phyloP scores from a whole-genome alignment of 2,329 filamentous ascomycete genomes.

The Aspergillus sp. region DNA sequence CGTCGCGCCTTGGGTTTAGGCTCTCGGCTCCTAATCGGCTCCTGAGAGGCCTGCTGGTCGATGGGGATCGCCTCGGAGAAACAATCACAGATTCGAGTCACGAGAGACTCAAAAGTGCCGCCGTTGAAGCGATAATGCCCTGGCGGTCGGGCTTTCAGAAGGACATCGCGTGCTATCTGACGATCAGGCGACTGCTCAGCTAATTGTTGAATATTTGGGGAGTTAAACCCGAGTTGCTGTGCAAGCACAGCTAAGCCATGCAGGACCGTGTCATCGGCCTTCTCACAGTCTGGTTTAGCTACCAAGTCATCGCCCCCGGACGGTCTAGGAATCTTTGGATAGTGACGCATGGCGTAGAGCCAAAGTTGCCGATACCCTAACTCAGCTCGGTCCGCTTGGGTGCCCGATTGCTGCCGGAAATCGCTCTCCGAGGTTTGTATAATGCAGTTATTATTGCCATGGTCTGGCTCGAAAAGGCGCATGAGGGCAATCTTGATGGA shows the following conservation, averaged over 20 bases:
- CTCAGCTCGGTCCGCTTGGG: constrained; percentile 11
- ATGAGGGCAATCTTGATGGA: neutral
- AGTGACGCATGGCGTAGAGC: constrained; percentile 33
- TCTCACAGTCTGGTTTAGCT: constrained; percentile 13
- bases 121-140: constrained; percentile 18
- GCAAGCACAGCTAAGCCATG: constrained; percentile 22
- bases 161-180: constrained; percentile 20
- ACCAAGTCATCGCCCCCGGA: neutral
- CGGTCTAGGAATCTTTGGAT: constrained; percentile 21
- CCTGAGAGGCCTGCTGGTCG: constrained; percentile 9
- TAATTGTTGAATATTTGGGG: constrained; percentile 18
- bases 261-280: constrained; percentile 19
- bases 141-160: constrained; percentile 23
- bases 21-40: neutral
- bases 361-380: constrained; percentile 29
- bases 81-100: constrained; percentile 16
- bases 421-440: constrained; percentile 26
- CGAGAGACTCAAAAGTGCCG: constrained; percentile 15
- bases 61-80: constrained; percentile 17
- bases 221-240: constrained; percentile 19
- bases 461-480: neutral
- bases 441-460: constrained; percentile 8
- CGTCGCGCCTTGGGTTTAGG: constrained; percentile 2
- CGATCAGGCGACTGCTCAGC: constrained; percentile 20
- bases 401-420: constrained; percentile 19